Evolutionary conservation across 2,329 filamentous ascomycete genomes (phyloP), one percentile per base, ranked within the genome.

Genomic region (Ceratocystis cacaofunesta): DNA sequence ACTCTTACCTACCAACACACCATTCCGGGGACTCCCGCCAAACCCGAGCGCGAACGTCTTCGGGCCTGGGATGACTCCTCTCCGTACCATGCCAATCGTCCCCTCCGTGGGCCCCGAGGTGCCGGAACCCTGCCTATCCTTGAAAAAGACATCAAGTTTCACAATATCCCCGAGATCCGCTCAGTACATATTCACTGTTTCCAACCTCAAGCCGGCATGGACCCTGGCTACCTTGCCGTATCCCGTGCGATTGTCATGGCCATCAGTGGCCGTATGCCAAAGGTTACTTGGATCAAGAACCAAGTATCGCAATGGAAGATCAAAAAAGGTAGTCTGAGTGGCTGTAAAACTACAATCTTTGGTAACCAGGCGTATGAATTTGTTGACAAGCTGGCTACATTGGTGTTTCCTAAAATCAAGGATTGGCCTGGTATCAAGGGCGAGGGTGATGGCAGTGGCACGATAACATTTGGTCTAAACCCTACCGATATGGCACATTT

Each of bases 331-430:
- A 85, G 87, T 73, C 82, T 85, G 69, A 80, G 90, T 32, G 85
- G 89, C 67, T 84, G 89, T 70, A 96, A 92, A 72, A 85, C 84
- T 62, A 87, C 89, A 30, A 77, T 99, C 68, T 79, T 81, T 65
- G 90, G 90, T 36, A 87, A 94, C 73, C 82, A 87, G 67, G 94
- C 95, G 71, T 89, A 90, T 69, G 87, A 96, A 74, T 96, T 99
- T 74, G 73, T 99, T 57, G 88, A 92, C 72, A 96, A 96, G 78
- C 79, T 91, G 70, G 80, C 97, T 65, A 90, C 95, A 73, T 79
- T 97, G 7, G 92, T 99, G 5, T 81, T 97, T 73, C 94, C 94
- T 48, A 89, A 86, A 72, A 95, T 99, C 76, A 99, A 97, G 80
- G 94, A 99, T 71, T 99, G 90, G 88, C 84, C 83, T 65, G 94